Conservation (phyloP, 176 grass and related monocot genomes). For the Puccinellia tenuiflora region DNA sequence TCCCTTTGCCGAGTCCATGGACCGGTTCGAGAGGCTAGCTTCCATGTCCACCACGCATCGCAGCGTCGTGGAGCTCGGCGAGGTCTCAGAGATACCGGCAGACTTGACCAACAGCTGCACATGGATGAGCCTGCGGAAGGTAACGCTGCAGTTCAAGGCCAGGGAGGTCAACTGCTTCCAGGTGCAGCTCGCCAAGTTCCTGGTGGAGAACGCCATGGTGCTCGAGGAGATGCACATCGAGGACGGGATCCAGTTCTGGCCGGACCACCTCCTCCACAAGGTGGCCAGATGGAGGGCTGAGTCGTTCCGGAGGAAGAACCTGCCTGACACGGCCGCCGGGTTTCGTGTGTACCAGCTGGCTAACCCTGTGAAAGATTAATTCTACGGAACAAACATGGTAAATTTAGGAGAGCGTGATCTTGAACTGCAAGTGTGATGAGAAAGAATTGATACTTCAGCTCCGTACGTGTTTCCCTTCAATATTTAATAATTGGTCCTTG, state of each 20-base stretch:
- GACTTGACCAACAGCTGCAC: neutral
- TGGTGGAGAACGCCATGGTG: slow-evolving; percentile 1
- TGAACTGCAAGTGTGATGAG: neutral
- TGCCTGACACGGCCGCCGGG: neutral
- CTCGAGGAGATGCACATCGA: slow-evolving; percentile 7
- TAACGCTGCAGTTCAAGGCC: neutral
- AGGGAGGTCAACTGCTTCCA: neutral
- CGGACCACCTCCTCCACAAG: neutral
- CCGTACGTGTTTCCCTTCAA: neutral
- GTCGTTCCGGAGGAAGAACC: neutral
- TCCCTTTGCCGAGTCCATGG: neutral
- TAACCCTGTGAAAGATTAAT: neutral
- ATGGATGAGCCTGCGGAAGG: neutral
- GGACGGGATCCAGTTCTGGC: neutral
- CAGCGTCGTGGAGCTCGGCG: neutral
- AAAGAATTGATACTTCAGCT: neutral
- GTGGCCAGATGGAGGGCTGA: neutral
- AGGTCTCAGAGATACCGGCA: neutral
- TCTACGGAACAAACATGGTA: no score
- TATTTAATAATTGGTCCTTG: neutral
- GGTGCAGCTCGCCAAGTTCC: neutral
- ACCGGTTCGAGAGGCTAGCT: neutral
- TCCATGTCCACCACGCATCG: neutral
- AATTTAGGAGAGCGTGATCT: neutral
- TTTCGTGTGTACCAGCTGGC: neutral